These are phyloP conservation scores for Suhomyces bokatorum DNA, from an alignment of 1,139 yeast genomes.

Conservation along the genomic window DNA sequence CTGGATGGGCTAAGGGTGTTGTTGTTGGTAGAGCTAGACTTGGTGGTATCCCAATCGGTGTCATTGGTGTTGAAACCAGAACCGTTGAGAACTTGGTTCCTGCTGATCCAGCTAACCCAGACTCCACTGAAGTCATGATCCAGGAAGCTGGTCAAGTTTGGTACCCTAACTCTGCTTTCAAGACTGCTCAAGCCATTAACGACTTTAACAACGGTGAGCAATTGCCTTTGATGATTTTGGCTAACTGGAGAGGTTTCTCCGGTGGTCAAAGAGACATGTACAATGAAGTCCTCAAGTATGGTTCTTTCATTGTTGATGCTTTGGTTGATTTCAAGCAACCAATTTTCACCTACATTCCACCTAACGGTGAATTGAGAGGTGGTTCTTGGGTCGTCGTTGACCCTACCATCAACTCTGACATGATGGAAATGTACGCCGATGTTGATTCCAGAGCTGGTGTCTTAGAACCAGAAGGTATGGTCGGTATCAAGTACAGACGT, in stretches of 20 bases:
- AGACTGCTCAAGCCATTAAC: conserved; percentile 97
- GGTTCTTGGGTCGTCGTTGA: conserved; percentile 99
- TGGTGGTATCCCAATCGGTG: conserved; percentile 98
- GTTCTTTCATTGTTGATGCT: conserved; percentile 95
- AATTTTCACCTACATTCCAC: conserved; percentile 93
- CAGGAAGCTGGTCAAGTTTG: conserved; percentile 99
- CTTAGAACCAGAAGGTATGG: conserved; percentile 98
- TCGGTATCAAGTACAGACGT: conserved; percentile 94
- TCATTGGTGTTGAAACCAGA: conserved; percentile 93
- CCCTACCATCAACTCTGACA: conserved; percentile 92
- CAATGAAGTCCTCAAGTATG: conserved; percentile 95
- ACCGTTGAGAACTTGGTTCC: conserved; percentile 86
- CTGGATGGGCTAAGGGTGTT: conserved; percentile 99
- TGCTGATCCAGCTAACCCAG: conserved; percentile 98
- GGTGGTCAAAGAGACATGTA: conserved; percentile 99
- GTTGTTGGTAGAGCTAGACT: conserved; percentile 98
- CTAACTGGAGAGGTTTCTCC: conserved; percentile 99
- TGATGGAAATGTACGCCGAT: conserved; percentile 99
- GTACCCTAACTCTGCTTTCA: conserved; percentile 98
- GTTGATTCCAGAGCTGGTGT: conserved; percentile 97
- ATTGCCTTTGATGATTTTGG: conserved; percentile 93
- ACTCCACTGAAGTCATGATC: conserved; percentile 79
- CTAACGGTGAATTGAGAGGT: conserved; percentile 97
- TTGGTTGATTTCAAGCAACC: conserved; percentile 96
- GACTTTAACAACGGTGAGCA: conserved; percentile 98